Evolutionary conservation across 176 grass and related monocot genomes (phyloP).

Genomic region (Secale cereale): DNA sequence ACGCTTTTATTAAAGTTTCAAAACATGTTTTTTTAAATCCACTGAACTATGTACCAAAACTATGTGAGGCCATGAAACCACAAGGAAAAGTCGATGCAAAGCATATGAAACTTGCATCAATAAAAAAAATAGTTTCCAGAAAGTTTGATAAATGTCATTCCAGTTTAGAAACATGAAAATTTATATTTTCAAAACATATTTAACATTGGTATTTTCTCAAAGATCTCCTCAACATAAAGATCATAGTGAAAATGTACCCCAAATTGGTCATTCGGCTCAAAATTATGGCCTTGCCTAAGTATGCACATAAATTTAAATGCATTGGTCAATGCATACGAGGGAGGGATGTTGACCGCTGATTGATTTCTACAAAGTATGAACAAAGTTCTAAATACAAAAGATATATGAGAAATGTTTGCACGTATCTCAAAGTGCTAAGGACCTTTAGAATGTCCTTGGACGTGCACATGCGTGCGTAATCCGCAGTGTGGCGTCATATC

Average conservation of each 20-base stretch:
- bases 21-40: not conserved
- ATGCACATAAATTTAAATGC: too few species aligned
- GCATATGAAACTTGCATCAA: not conserved
- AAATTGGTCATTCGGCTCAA: too few species aligned
- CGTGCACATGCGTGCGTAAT: too few species aligned
- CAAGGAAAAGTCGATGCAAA: not conserved
- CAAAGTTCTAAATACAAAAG: too few species aligned
- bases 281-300: too few species aligned
- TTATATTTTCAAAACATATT: not conserved
- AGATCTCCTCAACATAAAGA: not conserved
- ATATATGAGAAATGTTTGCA: too few species aligned
- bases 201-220: not conserved
- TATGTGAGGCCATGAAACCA: not conserved
- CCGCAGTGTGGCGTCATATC: too few species aligned
- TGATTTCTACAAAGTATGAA: too few species aligned
- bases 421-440: too few species aligned
- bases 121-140: not conserved
- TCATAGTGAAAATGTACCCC: not conserved
- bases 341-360: too few species aligned
- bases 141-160: not conserved
- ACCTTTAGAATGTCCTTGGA: too few species aligned
- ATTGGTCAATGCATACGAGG: too few species aligned
- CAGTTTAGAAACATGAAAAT: not conserved
- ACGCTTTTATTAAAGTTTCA: not conserved
- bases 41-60: not conserved